These are phyloP conservation scores for Chaetomidium leptoderma DNA, from an alignment of 495 filamentous ascomycete genomes.

Conservation along the genomic window DNA sequence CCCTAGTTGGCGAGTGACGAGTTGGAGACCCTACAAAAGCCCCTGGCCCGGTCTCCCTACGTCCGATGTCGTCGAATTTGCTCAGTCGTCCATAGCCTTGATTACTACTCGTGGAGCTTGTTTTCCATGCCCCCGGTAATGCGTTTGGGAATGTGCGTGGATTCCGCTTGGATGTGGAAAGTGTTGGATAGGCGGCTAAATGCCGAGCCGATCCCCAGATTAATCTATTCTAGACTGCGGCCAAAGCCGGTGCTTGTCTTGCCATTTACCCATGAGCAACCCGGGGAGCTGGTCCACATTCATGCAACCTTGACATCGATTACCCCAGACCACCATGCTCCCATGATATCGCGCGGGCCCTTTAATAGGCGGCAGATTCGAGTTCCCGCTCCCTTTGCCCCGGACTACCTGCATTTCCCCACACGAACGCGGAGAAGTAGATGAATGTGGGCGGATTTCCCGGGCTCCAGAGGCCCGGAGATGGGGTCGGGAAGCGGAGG, in stretches of 20 bases:
- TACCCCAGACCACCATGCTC: conserved; percentile 4
- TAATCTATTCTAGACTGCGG: conserved; percentile 2
- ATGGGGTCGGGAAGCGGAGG: neutral
- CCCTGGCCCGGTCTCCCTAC: too few relatives aligned
- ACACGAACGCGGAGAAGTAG: neutral
- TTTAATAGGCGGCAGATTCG: neutral
- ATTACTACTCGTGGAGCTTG: too few relatives aligned
- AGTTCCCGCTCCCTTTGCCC: conserved; percentile 4
- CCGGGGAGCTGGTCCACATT: neutral
- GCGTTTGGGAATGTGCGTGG: too few relatives aligned
- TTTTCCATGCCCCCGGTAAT: too few relatives aligned
- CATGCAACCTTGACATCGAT: conserved; percentile 1
- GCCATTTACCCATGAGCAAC: conserved; percentile 10
- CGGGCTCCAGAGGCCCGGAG: neutral
- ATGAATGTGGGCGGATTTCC: neutral
- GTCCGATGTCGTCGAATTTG: too few relatives aligned
- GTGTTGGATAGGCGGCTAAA: neutral
- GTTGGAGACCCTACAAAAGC: too few relatives aligned
- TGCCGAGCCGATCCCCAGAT: neutral
- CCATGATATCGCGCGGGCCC: neutral
- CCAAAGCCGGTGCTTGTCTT: neutral
- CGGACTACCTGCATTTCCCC: neutral
- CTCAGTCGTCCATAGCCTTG: too few relatives aligned
- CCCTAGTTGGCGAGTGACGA: too few relatives aligned
- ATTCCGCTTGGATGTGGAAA: neutral